Evolutionary conservation across 2,329 filamentous ascomycete species (phyloP), one percentile per base, ranked within the genome.

Genomic region (Penicillium sp.): DNA sequence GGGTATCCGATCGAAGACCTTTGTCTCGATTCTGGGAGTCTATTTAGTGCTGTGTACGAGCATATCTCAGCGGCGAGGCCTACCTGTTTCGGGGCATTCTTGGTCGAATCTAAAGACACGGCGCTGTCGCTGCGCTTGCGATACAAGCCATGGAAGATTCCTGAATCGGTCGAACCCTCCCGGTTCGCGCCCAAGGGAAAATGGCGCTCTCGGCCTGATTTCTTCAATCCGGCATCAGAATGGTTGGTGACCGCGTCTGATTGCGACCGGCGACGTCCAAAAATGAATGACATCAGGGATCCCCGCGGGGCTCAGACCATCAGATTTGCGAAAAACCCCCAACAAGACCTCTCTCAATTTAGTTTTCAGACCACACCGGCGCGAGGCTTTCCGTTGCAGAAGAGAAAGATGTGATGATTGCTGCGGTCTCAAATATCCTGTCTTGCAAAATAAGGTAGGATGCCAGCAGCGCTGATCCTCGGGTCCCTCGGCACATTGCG

Each of bases 251-350:
- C 45, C 42, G 59, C 61, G 26, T 67, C 67, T 19, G 71, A 67
- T 26, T 68, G 45, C 28, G 71, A 70, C 56, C 71, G 71, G 37
- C 69, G 71, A 54, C 70, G 70, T 33, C 71, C 68, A 30, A 73
- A 68, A 43, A 71, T 62, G 52, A 68, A 71, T 35, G 66, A 64
- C 71, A 74, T 71, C 1, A 42, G 52, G 25, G 33, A n/a, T 19
- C 8, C 49, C 33, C 19, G 33, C 25, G 51, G n/a, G 26, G 8
- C 7, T 40, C 33, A 52, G 51, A 40, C 30, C 46, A 22, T 49
- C 26, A 16, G 30, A 14, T 22, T 33, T n/a, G n/a, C 8, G 46
- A 51, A 8, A 35, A 19, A 6, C n/a, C 16, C 1, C 33, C 35
- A 19, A 16, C 19, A 22, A 33, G 16, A 19, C 22, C 35, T 8